Conservation (phyloP, 495 filamentous ascomycete genomes). For the Penicilliopsis zonata region DNA sequence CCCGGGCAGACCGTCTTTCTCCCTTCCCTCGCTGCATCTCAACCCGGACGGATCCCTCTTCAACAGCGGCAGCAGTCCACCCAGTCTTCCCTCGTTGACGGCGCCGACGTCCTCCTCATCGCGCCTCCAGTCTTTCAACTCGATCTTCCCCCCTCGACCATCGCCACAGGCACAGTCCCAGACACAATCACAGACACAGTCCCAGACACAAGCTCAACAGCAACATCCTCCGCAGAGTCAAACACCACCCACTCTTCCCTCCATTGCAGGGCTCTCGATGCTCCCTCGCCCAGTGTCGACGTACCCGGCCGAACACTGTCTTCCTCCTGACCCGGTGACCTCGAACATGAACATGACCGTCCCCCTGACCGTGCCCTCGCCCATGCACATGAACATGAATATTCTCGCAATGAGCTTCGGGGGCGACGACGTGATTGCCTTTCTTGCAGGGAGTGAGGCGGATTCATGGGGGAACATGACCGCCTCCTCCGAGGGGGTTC, state of each 20-base stretch:
- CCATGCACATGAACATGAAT: constrained; percentile 9
- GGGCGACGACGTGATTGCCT: constrained; percentile 35
- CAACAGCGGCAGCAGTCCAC: constrained; percentile 23
- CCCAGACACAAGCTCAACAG: constrained; percentile 19
- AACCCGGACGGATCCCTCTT: constrained; percentile 27
- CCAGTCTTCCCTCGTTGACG: constrained; percentile 23
- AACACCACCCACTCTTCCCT: constrained; percentile 26
- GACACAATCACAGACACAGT: constrained; percentile 16
- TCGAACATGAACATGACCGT: no score
- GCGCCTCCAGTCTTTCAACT: no score
- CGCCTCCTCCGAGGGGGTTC: constrained; percentile 24
- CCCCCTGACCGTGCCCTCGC: constrained; percentile 1
- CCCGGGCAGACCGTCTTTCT: constrained; percentile 23
- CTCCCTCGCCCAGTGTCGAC: constrained; percentile 22
- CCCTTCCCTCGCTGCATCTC: constrained; percentile 30
- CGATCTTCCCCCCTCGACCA: no score
- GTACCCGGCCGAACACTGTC: constrained; percentile 21
- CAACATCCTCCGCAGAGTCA: constrained; percentile 28
- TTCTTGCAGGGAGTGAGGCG: constrained; percentile 34
- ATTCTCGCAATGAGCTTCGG: constrained; percentile 27
- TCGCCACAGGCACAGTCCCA: neutral
- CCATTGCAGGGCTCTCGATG: constrained; percentile 18
- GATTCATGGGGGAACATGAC: constrained; percentile 18
- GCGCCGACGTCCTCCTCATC: constrained; percentile 6
- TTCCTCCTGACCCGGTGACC: constrained; percentile 25